Percentiles rank a stretch among this genome's conserved stretches.
These are phyloP conservation scores for Aspergillus funiculosus DNA, from an alignment of 495 filamentous ascomycete species.

Conservation along the genomic window DNA sequence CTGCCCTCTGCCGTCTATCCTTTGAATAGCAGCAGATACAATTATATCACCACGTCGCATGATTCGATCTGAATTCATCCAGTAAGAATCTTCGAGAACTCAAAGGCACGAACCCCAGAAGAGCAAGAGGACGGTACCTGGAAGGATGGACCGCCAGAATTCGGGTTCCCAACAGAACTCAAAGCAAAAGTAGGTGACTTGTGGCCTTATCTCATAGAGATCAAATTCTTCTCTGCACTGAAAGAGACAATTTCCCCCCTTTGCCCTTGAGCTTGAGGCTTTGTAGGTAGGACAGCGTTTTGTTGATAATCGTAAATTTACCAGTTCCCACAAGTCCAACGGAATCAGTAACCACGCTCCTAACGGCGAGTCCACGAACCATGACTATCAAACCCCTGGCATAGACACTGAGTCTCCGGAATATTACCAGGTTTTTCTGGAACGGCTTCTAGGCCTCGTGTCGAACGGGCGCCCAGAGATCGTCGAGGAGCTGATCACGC, in stretches of 20 bases:
- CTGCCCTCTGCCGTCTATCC: neutral
- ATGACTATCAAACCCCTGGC: neutral
- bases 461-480: conserved; percentile 22
- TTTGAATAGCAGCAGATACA: neutral
- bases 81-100: too few relatives aligned
- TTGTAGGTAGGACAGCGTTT: neutral
- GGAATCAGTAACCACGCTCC: neutral
- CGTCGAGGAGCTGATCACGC: conserved; percentile 23
- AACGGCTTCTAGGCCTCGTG: conserved; percentile 28
- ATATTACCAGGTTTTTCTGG: conserved; percentile 28
- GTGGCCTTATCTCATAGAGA: neutral
- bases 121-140: too few relatives aligned
- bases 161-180: neutral
- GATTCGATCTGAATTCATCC: neutral
- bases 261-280: neutral
- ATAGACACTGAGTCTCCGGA: conserved; percentile 8
- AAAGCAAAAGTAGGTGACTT: conserved; percentile 5
- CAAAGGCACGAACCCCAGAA: too few relatives aligned
- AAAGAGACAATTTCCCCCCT: neutral
- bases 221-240: neutral
- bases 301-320: conserved; percentile 2
- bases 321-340: conserved; percentile 11
- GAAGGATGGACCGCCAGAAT: conserved; percentile 4
- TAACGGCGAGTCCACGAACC: conserved; percentile 1
- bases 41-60: neutral